A percentile compares a stretch with the other conserved stretches of the same genome.
Conservation (phyloP, 2,329 filamentous ascomycete genomes). For the Rutstroemia sp. region DNA sequence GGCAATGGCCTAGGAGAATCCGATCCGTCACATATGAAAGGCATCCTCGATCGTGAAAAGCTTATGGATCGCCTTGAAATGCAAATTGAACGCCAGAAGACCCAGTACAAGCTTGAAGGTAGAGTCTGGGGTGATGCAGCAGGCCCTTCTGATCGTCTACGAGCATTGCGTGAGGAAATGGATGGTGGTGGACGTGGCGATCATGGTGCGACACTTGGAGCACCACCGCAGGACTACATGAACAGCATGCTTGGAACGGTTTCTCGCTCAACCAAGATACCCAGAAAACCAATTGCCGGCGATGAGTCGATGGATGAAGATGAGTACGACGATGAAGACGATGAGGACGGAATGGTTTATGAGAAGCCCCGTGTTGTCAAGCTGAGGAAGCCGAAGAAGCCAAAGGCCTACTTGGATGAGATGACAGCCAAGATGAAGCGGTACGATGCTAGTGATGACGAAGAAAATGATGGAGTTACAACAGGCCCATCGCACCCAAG, state of each 20-base stretch:
- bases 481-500: slow-evolving; percentile 71
- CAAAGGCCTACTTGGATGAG: slow-evolving; percentile 55
- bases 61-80: slow-evolving; percentile 92
- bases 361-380: slow-evolving; percentile 73
- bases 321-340: slow-evolving; percentile 36
- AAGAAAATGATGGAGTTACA: slow-evolving; percentile 56
- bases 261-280: slow-evolving; percentile 50
- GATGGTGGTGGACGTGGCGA: slow-evolving; percentile 51
- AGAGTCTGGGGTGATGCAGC: slow-evolving; percentile 77
- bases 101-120: slow-evolving; percentile 93
- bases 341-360: slow-evolving; percentile 45
- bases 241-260: slow-evolving; percentile 70
- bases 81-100: slow-evolving; percentile 95
- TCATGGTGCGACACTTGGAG: slow-evolving; percentile 17
- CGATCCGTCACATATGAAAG: slow-evolving; percentile 74
- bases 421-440: slow-evolving; percentile 69
- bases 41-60: slow-evolving; percentile 85
- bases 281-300: slow-evolving; percentile 45
- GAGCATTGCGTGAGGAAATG: slow-evolving; percentile 92
- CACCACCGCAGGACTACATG: slow-evolving; percentile 56
- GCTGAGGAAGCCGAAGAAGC: slow-evolving; percentile 61
- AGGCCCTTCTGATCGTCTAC: slow-evolving; percentile 83
- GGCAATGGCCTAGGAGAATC: slow-evolving; percentile 46
- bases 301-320: slow-evolving; percentile 24
- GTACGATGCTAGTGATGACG: slow-evolving; percentile 48